Conservation (phyloP, 495 filamentous ascomycete species). For the Xanthoparmelia taractica region DNA sequence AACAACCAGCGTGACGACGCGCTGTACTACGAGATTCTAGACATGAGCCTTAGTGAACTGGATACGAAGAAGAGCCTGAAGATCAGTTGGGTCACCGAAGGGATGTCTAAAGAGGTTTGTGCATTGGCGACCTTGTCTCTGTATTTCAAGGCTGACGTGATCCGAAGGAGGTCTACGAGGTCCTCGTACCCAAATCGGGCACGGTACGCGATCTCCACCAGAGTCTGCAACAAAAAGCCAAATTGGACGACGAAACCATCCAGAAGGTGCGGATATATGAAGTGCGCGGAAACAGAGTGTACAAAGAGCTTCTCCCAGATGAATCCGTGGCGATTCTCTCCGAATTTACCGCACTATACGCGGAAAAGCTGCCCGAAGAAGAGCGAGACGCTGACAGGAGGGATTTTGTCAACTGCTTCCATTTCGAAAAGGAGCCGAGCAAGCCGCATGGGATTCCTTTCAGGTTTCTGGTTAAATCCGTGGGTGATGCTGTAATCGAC, state of each 20-base stretch:
- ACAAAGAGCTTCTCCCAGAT: constrained; percentile 58
- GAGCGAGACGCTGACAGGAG: constrained; percentile 53
- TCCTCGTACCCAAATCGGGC: constrained; percentile 78
- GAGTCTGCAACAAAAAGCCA: constrained; percentile 68
- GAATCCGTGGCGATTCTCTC: constrained; percentile 63
- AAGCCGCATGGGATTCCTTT: constrained; percentile 82
- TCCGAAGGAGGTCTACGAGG: constrained; percentile 58
- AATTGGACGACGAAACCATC: constrained; percentile 63
- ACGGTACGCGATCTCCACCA: constrained; percentile 66
- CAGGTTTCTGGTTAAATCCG: constrained; percentile 76
- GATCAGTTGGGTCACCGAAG: constrained; percentile 78
- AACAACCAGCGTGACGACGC: constrained; percentile 64
- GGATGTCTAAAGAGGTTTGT: constrained; percentile 78
- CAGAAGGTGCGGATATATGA: constrained; percentile 70
- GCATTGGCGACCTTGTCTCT: neutral
- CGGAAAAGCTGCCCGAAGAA: constrained; percentile 73
- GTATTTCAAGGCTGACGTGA: constrained; percentile 23
- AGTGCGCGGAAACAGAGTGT: constrained; percentile 66
- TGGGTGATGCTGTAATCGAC: constrained; percentile 37
- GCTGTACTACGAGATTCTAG: constrained; percentile 84
- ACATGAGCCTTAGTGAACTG: constrained; percentile 85
- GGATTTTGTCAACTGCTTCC: constrained; percentile 65
- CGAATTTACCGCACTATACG: constrained; percentile 78
- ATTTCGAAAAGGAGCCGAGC: constrained; percentile 80
- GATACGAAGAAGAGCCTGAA: constrained; percentile 83